These are phyloP conservation scores for Candida broadrunensis DNA, from an alignment of 805 yeast species.

Conservation along the genomic window DNA sequence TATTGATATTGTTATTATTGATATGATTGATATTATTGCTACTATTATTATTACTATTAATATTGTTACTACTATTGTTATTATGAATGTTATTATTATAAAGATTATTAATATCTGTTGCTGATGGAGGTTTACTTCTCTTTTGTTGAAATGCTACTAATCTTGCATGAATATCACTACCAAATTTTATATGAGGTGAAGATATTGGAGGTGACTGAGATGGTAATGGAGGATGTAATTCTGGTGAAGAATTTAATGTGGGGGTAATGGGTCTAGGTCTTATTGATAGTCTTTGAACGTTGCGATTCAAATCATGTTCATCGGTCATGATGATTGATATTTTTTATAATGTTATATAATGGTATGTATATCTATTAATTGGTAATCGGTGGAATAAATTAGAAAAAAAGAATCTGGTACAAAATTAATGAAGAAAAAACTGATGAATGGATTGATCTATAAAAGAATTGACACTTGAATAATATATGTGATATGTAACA, in stretches of 20 bases:
- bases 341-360: background rate
- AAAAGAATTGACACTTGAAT: no score
- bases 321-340: background rate
- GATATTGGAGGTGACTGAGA: conserved; percentile 11
- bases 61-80: background rate
- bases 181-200: conserved; percentile 28
- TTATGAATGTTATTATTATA: background rate
- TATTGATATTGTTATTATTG: background rate
- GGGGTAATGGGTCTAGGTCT: background rate
- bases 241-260: background rate
- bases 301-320: background rate
- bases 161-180: conserved; percentile 82
- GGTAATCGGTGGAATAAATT: background rate
- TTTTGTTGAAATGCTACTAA: conserved; percentile 84
- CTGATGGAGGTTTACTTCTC: conserved; percentile 36
- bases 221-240: conserved; percentile 3
- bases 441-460: no score
- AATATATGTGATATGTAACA: no score
- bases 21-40: background rate
- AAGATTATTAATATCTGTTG: background rate
- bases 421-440: no score
- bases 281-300: background rate
- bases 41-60: background rate
- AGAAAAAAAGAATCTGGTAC: no score
- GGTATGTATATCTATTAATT: background rate